phyloP scores from a whole-genome alignment of 768 basidiomycete species.

The Megacollybia marginata region DNA sequence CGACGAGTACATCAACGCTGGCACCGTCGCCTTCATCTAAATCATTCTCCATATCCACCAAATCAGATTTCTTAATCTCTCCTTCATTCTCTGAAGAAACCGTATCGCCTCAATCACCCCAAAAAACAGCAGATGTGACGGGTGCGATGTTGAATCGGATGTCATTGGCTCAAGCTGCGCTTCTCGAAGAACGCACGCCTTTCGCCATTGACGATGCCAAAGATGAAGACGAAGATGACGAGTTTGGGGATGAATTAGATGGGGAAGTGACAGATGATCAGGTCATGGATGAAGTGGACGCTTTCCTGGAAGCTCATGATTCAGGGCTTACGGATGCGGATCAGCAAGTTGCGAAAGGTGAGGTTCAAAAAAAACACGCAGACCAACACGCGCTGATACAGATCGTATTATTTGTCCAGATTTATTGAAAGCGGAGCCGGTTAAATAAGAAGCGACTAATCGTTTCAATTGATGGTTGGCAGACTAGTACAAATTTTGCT shows the following conservation, averaged over 20 bases:
- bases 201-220: constrained; percentile 93
- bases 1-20: constrained; percentile 25
- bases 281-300: constrained; percentile 93
- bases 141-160: constrained; percentile 56
- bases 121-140: background rate
- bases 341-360: constrained; percentile 70
- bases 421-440: constrained; percentile 52
- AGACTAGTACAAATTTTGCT: background rate
- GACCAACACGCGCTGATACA: background rate
- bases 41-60: constrained; percentile 44
- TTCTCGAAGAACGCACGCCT: constrained; percentile 79
- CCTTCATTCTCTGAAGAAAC: constrained; percentile 10
- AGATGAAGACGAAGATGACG: constrained; percentile 53
- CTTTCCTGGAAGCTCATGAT: constrained; percentile 92
- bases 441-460: constrained; percentile 27
- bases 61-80: constrained; percentile 10
- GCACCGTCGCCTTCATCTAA: constrained; percentile 33
- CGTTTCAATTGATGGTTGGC: too few relatives aligned
- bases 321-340: constrained; percentile 77
- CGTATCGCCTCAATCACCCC: background rate
- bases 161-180: constrained; percentile 69
- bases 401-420: constrained; percentile 38
- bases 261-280: constrained; percentile 59
- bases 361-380: constrained; percentile 9
- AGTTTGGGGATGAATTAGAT: constrained; percentile 48